Base-by-base conservation (phyloP, 1,284 basidiomycete genomes). In the Coniferiporia weirii region DNA sequence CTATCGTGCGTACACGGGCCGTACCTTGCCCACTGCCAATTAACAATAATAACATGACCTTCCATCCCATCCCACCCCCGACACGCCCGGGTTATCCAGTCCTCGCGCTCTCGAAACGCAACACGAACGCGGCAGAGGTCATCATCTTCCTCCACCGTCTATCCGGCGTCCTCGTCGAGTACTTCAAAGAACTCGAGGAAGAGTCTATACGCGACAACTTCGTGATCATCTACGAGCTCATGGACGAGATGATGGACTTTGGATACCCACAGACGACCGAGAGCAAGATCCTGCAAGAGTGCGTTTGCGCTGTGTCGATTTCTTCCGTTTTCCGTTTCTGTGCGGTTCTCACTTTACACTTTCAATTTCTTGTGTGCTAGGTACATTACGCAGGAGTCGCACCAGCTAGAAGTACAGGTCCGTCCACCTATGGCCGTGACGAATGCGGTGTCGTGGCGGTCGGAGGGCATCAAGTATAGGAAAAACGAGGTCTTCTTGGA, bases 211-310 rank as follows among this genome's bases (percentile, higher is more conserved):
- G 96, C 15, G 97, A 99, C 75, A 99, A 99, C 73, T 98, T 98
- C 72, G 95, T 97, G 56, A 95, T 97, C 72, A 96, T 98, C 57
- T 97, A 95, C 72, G 95, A 97, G 71, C 83, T 99, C 54, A 82
- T 99, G 76, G 97, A 99, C 70, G 96, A 99, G 79, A 98, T 99
- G 94, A 98, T 99, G 95, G 96, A 99, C 77, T 99, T 98, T 76
- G 97, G 97, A 12, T 98, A 93, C 72, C 96, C 96, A 0, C 97
- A 99, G 73, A 99, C 97, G 32, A 99, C 97, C 20, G 97, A 99
- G 78, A 95, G 91, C 80, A 99, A 99, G 80, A 99, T 99, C 67
- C 75, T 99, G 59, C 96, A 98, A 75, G 97, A 98, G 88, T 93
- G 65, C 66, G 88, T 79, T 13, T 52, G 40, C 38, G 13, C 44